phyloP scores from a whole-genome alignment of 306 rosid genomes.

The Clitoria ternatea region DNA sequence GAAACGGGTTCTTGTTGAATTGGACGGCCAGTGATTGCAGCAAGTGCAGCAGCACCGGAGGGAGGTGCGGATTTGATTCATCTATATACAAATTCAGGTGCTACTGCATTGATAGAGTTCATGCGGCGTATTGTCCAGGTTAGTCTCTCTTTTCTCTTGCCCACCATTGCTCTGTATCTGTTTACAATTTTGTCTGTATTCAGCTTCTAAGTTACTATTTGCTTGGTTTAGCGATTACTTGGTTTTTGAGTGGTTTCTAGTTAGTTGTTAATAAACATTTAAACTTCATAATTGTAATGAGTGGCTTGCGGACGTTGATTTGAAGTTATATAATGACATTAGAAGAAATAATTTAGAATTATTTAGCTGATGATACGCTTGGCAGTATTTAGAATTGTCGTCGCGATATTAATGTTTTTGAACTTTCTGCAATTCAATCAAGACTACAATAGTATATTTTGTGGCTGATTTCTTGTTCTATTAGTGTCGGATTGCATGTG shows the following conservation, averaged over 20 bases:
- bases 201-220: too few relatives aligned
- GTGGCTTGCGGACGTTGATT: not conserved
- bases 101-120: constrained; percentile 50
- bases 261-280: not conserved
- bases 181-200: not conserved
- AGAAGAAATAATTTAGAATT: not conserved
- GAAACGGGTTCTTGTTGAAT: constrained; percentile 41
- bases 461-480: not conserved
- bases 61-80: constrained; percentile 42
- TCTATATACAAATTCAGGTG: constrained; percentile 21
- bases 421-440: too few relatives aligned
- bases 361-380: not conserved
- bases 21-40: constrained; percentile 45
- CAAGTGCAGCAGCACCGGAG: constrained; percentile 20
- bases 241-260: too few relatives aligned
- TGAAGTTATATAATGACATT: not conserved
- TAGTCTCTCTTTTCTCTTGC: not conserved
- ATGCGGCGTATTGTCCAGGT: constrained; percentile 30
- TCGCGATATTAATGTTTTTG: too few relatives aligned
- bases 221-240: too few relatives aligned
- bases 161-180: too few relatives aligned
- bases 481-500: not conserved
- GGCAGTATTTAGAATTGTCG: too few relatives aligned
- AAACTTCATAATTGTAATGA: not conserved
- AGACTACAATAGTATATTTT: too few relatives aligned